These are phyloP conservation scores for Aspergillus taichungensis DNA, from an alignment of 495 filamentous ascomycete genomes.

Conservation along the genomic window DNA sequence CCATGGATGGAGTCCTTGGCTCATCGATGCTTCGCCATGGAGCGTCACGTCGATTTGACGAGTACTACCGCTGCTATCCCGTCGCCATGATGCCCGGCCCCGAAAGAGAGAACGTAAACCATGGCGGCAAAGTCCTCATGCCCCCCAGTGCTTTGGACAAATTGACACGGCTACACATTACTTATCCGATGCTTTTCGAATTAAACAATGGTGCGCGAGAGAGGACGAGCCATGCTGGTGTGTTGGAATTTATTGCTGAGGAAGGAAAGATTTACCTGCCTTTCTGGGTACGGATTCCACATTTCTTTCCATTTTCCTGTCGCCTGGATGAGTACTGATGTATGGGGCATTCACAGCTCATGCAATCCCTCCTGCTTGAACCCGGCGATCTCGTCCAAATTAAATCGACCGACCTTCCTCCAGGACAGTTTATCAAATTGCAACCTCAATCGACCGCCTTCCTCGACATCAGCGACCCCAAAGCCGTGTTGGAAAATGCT, in stretches of 20 bases:
- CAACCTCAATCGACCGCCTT: slow-evolving; percentile 88
- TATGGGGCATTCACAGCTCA: slow-evolving; percentile 51
- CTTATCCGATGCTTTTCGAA: slow-evolving; percentile 96
- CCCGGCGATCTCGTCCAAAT: slow-evolving; percentile 90
- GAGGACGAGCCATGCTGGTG: slow-evolving; percentile 80
- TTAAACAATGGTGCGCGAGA: slow-evolving; percentile 76
- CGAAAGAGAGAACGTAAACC: slow-evolving; percentile 84
- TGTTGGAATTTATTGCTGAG: slow-evolving; percentile 94
- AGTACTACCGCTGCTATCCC: slow-evolving; percentile 95
- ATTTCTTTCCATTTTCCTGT: background rate
- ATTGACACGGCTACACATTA: slow-evolving; percentile 89
- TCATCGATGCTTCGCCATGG: slow-evolving; percentile 34
- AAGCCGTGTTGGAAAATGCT: slow-evolving; percentile 93
- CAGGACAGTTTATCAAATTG: slow-evolving; percentile 86
- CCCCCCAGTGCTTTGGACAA: slow-evolving; percentile 93
- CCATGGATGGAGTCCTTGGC: slow-evolving; percentile 42
- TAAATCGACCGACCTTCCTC: slow-evolving; percentile 83
- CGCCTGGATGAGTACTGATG: slow-evolving; percentile 1
- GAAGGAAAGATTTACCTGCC: slow-evolving; percentile 95
- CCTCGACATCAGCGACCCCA: slow-evolving; percentile 92
- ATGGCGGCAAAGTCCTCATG: slow-evolving; percentile 94
- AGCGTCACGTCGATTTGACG: slow-evolving; percentile 71
- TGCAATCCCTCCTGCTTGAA: slow-evolving; percentile 82
- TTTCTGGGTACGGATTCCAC: slow-evolving; percentile 62
- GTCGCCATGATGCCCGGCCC: slow-evolving; percentile 89